Evolutionary conservation across 1,284 basidiomycete genomes (phyloP).

Genomic region (Coniophora puteana): DNA sequence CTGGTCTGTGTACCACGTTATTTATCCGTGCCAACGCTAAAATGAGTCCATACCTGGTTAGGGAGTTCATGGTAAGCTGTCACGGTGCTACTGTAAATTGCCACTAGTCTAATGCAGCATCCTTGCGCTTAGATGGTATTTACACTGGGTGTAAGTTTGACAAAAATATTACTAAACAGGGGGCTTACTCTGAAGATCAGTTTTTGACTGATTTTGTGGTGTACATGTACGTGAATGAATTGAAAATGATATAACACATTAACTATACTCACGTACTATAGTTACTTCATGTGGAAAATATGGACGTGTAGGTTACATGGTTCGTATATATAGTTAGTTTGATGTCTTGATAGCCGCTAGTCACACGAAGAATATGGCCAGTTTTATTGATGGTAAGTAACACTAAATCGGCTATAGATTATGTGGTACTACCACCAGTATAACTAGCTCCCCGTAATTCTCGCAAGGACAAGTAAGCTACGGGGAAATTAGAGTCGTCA

Average conservation of each 20-base stretch:
- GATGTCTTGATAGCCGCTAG: too few relatives aligned
- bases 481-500: neutral
- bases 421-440: constrained; percentile 1
- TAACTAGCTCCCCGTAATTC: constrained; percentile 14
- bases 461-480: constrained; percentile 20
- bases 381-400: constrained; percentile 21
- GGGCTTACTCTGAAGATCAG: constrained; percentile 13
- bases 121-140: constrained; percentile 17
- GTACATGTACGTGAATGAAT: constrained; percentile 17
- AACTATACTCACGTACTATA: constrained; percentile 4
- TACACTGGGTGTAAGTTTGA: constrained; percentile 19
- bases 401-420: neutral
- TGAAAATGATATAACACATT: neutral
- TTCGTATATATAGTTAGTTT: neutral
- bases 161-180: neutral
- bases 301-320: constrained; percentile 22
- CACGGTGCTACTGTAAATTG: neutral
- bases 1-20: constrained; percentile 17
- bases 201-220: constrained; percentile 26
- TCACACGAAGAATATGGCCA: constrained; percentile 16
- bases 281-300: constrained; percentile 28
- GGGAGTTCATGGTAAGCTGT: constrained; percentile 17
- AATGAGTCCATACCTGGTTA: constrained; percentile 1
- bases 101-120: constrained; percentile 3
- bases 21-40: neutral